Conservation (phyloP, 495 filamentous ascomycete genomes). For the Lasiosphaeriaceae sp. region DNA sequence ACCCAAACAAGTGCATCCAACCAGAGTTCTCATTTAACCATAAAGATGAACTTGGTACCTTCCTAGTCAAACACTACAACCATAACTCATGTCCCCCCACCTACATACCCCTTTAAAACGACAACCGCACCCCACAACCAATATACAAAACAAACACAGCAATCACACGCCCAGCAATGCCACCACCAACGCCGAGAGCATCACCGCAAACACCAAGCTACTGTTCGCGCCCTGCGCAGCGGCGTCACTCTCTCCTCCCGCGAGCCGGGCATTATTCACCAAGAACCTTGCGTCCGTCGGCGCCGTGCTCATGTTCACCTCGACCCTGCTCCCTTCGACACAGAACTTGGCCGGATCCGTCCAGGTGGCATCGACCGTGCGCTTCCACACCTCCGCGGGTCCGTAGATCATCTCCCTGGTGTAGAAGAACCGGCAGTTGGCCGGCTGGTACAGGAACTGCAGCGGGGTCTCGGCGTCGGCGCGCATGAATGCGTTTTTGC, state of each 20-base stretch:
- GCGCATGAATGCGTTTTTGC: constrained; percentile 33
- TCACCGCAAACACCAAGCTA: not conserved
- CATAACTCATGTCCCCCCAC: too few relatives aligned
- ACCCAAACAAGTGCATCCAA: too few relatives aligned
- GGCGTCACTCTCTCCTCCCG: not conserved
- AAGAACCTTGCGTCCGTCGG: constrained; percentile 13
- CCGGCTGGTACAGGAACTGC: constrained; percentile 51
- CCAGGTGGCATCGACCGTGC: constrained; percentile 66
- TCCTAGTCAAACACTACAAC: too few relatives aligned
- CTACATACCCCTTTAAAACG: too few relatives aligned
- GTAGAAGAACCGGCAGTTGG: constrained; percentile 54
- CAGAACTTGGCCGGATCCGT: constrained; percentile 34
- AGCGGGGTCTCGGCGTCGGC: constrained; percentile 35
- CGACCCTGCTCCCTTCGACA: constrained; percentile 16
- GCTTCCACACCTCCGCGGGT: constrained; percentile 42
- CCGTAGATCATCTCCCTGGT: constrained; percentile 42
- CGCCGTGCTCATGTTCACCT: constrained; percentile 2
- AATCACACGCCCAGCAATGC: not conserved
- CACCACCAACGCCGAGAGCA: not conserved
- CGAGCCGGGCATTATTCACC: not conserved
- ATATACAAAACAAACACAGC: too few relatives aligned
- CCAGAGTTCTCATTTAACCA: too few relatives aligned
- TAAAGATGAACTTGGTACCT: too few relatives aligned
- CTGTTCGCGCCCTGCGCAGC: not conserved
- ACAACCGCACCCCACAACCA: too few relatives aligned